A percentile compares a stretch with the other conserved stretches of the same genome.
phyloP scores from a whole-genome alignment of 2,329 filamentous ascomycete genomes.

The Nakataea oryzae region DNA sequence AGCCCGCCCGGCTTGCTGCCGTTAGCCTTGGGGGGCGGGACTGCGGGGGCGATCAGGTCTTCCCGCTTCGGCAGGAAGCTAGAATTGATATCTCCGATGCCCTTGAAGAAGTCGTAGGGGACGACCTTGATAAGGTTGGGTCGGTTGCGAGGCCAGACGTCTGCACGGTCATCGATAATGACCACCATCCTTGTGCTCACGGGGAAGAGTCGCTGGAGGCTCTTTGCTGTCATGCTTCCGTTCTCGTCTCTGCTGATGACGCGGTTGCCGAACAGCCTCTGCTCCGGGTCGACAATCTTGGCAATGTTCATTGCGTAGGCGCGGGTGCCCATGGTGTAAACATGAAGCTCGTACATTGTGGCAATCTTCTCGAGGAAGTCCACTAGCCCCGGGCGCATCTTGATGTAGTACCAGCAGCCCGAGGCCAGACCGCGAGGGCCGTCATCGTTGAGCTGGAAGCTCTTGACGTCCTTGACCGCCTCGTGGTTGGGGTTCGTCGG shows the following conservation, averaged over 20 bases:
- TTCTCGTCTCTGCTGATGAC: conserved; percentile 97
- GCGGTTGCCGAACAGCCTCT: conserved; percentile 83
- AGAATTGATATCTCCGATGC: conserved; percentile 97
- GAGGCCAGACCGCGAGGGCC: conserved; percentile 56
- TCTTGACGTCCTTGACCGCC: conserved; percentile 77
- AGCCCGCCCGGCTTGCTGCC: neutral
- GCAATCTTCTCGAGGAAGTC: conserved; percentile 72
- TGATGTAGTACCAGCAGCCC: conserved; percentile 96
- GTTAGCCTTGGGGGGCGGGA: conserved; percentile 1
- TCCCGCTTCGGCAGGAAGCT: conserved; percentile 81
- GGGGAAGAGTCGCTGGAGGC: conserved; percentile 80
- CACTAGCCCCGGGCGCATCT: conserved; percentile 78
- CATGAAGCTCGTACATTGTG: conserved; percentile 83
- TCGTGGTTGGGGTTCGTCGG: conserved; percentile 81
- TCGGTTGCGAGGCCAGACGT: conserved; percentile 88
- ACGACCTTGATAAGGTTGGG: conserved; percentile 90
- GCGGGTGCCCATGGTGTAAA: conserved; percentile 98
- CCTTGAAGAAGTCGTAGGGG: conserved; percentile 95
- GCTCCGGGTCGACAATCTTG: conserved; percentile 82
- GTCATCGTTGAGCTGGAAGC: conserved; percentile 85
- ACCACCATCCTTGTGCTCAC: conserved; percentile 98
- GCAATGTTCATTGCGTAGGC: conserved; percentile 92
- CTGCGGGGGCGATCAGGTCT: conserved; percentile 30
- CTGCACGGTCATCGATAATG: conserved; percentile 93
- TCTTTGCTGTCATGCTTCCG: conserved; percentile 85